Base-by-base conservation (phyloP, 257 asterid genomes). In the Gardenia jasminoides region DNA sequence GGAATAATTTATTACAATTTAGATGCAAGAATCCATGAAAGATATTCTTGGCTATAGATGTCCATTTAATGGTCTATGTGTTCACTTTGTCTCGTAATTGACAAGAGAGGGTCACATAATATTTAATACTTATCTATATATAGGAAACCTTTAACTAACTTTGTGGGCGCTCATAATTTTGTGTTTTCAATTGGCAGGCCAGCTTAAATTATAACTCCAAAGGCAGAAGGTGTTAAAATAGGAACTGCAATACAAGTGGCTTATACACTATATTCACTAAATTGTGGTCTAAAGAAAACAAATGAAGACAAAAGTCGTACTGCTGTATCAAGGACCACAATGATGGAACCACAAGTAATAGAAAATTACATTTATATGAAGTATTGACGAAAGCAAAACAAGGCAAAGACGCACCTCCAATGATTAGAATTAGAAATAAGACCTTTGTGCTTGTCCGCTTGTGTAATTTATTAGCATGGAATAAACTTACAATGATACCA, bases 321-420 rank as follows among this genome's bases (percentile, higher is more conserved):
- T 54, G 71, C 50, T 56, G 68, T 56, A 15, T 56, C 6, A 54
- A 74, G 77, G 77, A 5, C 77, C 67, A 73, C 77, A 30, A 3
- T 17, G 47, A 72, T 72, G 26, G 67, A 54, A 33, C 33, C 31
- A 1, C 41, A 20, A 74, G 13, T 56, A 20, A 74, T 74, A 31
- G 56, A 54, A 7, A 74, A 52, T 33, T 6, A 52, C 10, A 30
- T 39, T 75, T 75, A 7, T 6, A 41, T 41, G 28, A 61, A 75
- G 79, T 15, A 75, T 75, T 75, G 71, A 26, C 30, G 43, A 41
- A 75, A 50, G 61, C 70, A 75, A 10, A 30, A 7, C 39, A 58
- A 58, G 70, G 58, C 58, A 75, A 22, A 20, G 46, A 72, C 65
- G 31, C 19, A 13, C 64, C 6, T 54, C 50, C 47, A 43, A 41